Percentiles rank a stretch among this genome's conserved stretches.
phyloP scores from a whole-genome alignment of 805 yeast species.

The Saccharomycopsis guyanensis region DNA sequence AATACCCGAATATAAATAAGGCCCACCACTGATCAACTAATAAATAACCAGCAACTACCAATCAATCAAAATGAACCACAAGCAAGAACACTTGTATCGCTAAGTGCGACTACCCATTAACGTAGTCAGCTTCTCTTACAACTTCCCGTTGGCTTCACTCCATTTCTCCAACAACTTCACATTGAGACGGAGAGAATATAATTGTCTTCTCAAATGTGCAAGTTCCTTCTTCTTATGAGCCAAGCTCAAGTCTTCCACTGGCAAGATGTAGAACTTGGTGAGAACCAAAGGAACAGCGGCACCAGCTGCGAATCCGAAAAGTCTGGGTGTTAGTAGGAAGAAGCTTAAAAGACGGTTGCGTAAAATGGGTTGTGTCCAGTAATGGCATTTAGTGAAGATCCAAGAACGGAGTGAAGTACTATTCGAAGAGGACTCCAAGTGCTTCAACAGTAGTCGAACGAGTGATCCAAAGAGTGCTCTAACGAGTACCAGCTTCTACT shows the following conservation, averaged over 20 bases:
- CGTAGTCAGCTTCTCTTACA: too few relatives aligned
- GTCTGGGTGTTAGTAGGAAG: constrained; percentile 1
- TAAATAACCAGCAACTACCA: too few relatives aligned
- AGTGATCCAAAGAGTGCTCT: too few relatives aligned
- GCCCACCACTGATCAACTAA: too few relatives aligned
- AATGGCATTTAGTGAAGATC: too few relatives aligned
- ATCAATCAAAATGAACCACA: neutral
- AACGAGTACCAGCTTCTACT: too few relatives aligned
- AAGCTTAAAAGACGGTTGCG: neutral
- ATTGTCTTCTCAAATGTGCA: constrained; percentile 6
- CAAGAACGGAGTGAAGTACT: too few relatives aligned
- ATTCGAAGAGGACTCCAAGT: too few relatives aligned
- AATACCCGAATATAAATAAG: too few relatives aligned
- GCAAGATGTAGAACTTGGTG: constrained; percentile 1
- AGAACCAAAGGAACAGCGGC: constrained; percentile 14
- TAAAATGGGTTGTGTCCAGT: too few relatives aligned
- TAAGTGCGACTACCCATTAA: too few relatives aligned
- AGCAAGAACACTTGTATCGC: neutral
- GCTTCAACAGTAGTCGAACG: too few relatives aligned
- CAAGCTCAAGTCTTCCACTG: constrained; percentile 1
- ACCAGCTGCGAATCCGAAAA: constrained; percentile 12
- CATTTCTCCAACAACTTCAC: constrained; percentile 3
- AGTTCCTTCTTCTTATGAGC: constrained; percentile 2
- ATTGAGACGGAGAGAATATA: constrained; percentile 3
- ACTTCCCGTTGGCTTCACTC: neutral